Evolutionary conservation across 805 yeast species (phyloP).

Genomic region (Phaffomyces opuntiae): DNA sequence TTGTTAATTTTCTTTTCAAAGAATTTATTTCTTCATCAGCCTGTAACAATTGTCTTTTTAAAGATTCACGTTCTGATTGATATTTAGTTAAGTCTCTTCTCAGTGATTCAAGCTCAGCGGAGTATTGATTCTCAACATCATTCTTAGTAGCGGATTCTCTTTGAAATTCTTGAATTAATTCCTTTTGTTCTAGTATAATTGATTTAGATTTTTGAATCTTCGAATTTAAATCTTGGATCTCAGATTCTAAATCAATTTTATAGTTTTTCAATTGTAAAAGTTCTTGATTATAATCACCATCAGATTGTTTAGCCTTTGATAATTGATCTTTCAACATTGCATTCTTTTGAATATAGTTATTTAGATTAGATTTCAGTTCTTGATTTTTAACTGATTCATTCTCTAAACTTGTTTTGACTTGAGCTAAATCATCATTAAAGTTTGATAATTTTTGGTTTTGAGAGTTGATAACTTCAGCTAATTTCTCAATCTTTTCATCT

Average conservation of each 20-base stretch:
- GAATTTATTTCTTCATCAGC: conserved; percentile 19
- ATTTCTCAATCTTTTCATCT: conserved; percentile 10
- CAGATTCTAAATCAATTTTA: conserved; percentile 11
- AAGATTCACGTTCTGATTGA: background rate
- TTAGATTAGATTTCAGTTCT: conserved; percentile 1
- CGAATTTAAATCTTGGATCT: conserved; percentile 10
- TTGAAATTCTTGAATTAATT: conserved; percentile 19
- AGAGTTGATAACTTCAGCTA: conserved; percentile 7
- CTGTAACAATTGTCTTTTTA: background rate
- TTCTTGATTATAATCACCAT: conserved; percentile 5
- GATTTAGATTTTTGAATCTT: conserved; percentile 16
- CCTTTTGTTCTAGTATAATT: conserved; percentile 17
- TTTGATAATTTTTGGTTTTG: background rate
- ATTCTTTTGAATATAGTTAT: conserved; percentile 8
- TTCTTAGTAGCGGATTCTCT: conserved; percentile 14
- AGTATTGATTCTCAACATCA: conserved; percentile 12
- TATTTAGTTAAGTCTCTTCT: conserved; percentile 18
- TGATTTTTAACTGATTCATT: conserved; percentile 1
- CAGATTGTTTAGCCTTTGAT: conserved; percentile 7
- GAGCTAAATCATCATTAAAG: conserved; percentile 3
- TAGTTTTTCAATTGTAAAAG: conserved; percentile 5
- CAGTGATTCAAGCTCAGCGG: conserved; percentile 19
- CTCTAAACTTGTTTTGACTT: conserved; percentile 1
- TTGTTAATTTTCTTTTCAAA: conserved; percentile 15
- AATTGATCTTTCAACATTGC: conserved; percentile 7